These are phyloP conservation scores for Cystofilobasidium macerans DNA, from an alignment of 768 basidiomycete genomes.

Conservation along the genomic window DNA sequence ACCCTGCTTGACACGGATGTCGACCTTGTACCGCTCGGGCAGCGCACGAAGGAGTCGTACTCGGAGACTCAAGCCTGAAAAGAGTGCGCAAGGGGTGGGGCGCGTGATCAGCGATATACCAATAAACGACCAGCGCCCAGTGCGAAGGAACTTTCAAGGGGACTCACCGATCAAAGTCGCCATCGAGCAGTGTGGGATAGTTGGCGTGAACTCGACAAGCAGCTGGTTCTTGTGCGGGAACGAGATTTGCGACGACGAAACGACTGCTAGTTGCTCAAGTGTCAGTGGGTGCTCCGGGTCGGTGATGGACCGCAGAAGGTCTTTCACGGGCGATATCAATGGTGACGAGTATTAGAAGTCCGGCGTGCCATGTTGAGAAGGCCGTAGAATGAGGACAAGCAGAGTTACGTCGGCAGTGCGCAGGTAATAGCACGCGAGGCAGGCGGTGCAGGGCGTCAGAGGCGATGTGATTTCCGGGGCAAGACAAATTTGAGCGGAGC, in stretches of 20 bases:
- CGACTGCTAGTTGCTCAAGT: conserved; percentile 88
- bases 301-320: conserved; percentile 24
- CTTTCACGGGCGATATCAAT: background rate
- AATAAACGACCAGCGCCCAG: no score
- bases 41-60: conserved; percentile 80
- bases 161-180: conserved; percentile 80
- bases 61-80: conserved; percentile 79
- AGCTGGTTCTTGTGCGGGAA: conserved; percentile 53
- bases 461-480: no score
- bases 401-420: no score
- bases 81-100: no score
- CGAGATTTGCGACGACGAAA: conserved; percentile 74
- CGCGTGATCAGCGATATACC: no score
- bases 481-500: no score
- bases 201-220: conserved; percentile 87
- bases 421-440: no score
- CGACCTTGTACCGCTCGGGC: conserved; percentile 85
- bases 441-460: no score
- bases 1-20: conserved; percentile 83
- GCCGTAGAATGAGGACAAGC: background rate
- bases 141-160: background rate
- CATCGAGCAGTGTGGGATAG: conserved; percentile 95
- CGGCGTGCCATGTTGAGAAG: no score
- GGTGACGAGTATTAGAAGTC: background rate
- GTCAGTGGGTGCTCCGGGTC: conserved; percentile 67